phyloP scores from a whole-genome alignment of 208 protist species.

The Wallacemonas sp. region DNA sequence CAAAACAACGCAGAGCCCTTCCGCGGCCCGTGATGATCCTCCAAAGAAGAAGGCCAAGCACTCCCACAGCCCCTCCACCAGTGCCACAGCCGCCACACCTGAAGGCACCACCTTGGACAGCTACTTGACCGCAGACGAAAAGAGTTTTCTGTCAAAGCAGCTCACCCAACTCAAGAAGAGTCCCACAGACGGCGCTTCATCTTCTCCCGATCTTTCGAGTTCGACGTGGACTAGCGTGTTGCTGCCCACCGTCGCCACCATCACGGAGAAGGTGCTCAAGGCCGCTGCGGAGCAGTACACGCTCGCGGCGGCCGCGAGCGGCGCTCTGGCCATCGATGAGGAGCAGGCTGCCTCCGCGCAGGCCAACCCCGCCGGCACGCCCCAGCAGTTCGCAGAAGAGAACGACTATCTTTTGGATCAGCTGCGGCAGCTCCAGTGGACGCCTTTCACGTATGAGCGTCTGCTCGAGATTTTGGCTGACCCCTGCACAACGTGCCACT shows the following conservation, averaged over 20 bases:
- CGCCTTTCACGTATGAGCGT: conserved; percentile 74
- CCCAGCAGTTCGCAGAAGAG: conserved; percentile 68
- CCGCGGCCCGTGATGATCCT: not conserved
- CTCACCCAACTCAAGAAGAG: conserved; percentile 8
- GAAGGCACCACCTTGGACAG: conserved; percentile 11
- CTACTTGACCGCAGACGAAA: conserved; percentile 36
- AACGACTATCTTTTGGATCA: conserved; percentile 80
- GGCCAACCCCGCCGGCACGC: conserved; percentile 32
- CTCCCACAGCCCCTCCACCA: conserved; percentile 1
- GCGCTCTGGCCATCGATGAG: not conserved
- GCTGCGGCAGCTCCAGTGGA: conserved; percentile 56
- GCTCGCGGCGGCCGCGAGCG: not conserved
- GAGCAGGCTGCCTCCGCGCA: not conserved
- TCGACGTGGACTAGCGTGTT: conserved; percentile 1
- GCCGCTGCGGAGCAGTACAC: conserved; percentile 41
- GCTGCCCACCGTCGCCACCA: conserved; percentile 26
- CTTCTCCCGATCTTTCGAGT: not conserved
- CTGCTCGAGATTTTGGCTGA: conserved; percentile 72
- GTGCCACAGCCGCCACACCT: not conserved
- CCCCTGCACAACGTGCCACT: conserved; percentile 32
- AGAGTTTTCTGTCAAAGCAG: conserved; percentile 23
- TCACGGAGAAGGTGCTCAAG: conserved; percentile 57
- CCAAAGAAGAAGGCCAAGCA: conserved; percentile 15
- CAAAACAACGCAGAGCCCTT: conserved; percentile 11
- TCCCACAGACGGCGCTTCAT: not conserved